Evolutionary conservation across 2,329 filamentous ascomycete species (phyloP), one percentile per base, ranked within the genome.

Genomic region (Botryotinia narcissicola): DNA sequence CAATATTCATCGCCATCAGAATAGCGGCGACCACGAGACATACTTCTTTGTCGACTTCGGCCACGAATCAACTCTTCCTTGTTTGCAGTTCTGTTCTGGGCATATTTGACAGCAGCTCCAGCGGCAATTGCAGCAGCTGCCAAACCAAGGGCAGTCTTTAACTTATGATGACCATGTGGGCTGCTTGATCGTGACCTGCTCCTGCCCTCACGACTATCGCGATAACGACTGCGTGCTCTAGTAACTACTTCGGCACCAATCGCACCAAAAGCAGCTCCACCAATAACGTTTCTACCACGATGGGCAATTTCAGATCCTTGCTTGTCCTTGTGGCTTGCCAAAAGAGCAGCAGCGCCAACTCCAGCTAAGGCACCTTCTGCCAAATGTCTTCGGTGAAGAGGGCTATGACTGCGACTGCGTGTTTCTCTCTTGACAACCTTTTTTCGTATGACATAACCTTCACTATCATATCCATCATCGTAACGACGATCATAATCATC

Each of bases 291-390:
- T 75, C 77, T 74, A 44, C 77, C 74, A 70, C 75, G 75, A 78
- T 81, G 78, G n/a, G 76, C 75, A 62, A 75, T 73, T 73, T 76
- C 76, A 63, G 78, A 75, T 74, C 80, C 77, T 64, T 76, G 71
- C 72, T 83, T 84, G 69, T 85, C 84, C 66, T 87, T 85, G 32
- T 88, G 87, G 66, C 87, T 87, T 25, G 86, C 84, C 9, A 90
- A 81, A 4, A 91, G 81, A n/a, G 89, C 89, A 18, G 87, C 86
- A 12, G 89, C 81, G 67, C 89, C 89, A 29, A 89, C 89, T 25
- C 89, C 89, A 42, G 89, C 89, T 25, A 91, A 83, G 16, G 89
- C 89, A n/a, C 89, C 89, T 78, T 90, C 89, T 35, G 89, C 89
- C 8, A 91, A 80, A 76, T 90, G 87, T 60, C 87, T 86, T 80